Evolutionary conservation across 345 rosid genomes (phyloP).

Genomic region (Rhizophora apiculata): DNA sequence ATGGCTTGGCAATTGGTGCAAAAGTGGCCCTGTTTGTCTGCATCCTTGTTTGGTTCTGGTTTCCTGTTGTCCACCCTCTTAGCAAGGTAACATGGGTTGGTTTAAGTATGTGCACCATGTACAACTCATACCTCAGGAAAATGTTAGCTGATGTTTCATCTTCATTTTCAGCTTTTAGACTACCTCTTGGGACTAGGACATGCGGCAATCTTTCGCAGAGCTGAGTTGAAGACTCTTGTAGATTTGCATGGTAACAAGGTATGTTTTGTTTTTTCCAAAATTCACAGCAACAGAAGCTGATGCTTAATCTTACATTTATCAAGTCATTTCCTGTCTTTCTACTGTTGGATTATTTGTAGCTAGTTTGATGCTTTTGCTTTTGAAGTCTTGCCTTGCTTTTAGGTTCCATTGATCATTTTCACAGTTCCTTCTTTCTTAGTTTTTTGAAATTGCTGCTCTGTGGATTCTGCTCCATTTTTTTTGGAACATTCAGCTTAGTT

Average conservation of each 20-base stretch:
- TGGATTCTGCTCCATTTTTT: background rate
- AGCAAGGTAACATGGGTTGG: conserved; percentile 63
- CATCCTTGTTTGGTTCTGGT: conserved; percentile 80
- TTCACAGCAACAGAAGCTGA: background rate
- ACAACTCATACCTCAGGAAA: background rate
- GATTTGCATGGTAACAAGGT: conserved; percentile 92
- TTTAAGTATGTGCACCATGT: conserved; percentile 1
- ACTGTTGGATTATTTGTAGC: background rate
- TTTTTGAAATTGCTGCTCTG: background rate
- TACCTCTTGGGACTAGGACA: conserved; percentile 61
- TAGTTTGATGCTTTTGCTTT: background rate
- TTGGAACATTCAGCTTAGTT: too few relatives aligned
- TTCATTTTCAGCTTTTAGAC: conserved; percentile 59
- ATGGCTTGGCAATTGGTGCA: conserved; percentile 95
- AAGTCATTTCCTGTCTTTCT: background rate
- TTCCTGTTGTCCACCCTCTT: conserved; percentile 86
- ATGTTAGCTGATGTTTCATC: background rate
- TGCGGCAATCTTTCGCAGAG: conserved; percentile 90
- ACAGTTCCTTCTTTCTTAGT: background rate
- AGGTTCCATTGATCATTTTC: background rate
- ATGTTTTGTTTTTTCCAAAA: conserved; percentile 1
- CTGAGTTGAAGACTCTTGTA: conserved; percentile 94
- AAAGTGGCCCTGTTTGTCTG: conserved; percentile 74
- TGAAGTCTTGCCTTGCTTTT: background rate
- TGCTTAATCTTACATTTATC: background rate